Evolutionary conservation across 805 yeast genomes (phyloP).

Genomic region (Saccharomyces jurei): DNA sequence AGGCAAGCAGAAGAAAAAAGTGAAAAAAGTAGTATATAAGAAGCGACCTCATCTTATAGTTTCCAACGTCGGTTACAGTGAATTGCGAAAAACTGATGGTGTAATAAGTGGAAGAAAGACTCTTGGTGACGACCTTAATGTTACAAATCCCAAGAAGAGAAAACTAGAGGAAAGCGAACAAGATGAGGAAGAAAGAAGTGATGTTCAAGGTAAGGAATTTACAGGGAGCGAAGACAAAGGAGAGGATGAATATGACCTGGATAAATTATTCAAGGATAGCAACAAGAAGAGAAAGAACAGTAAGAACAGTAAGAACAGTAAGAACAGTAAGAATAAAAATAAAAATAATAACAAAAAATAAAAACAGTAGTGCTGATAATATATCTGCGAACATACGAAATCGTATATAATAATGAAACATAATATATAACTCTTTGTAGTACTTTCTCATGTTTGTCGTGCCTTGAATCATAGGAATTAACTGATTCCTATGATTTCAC

Average conservation of each 20-base stretch:
- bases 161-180: slow-evolving; percentile 4
- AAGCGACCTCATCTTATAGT: background rate
- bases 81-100: background rate
- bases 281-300: background rate
- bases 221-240: slow-evolving; percentile 33
- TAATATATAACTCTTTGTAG: background rate
- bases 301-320: slow-evolving; percentile 1
- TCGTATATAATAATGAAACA: background rate
- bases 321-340: slow-evolving; percentile 2
- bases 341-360: background rate
- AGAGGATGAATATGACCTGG: slow-evolving; percentile 18
- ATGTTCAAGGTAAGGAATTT: slow-evolving; percentile 28
- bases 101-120: background rate
- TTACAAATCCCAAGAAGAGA: slow-evolving; percentile 18
- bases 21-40: background rate
- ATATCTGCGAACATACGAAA: background rate
- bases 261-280: slow-evolving; percentile 8
- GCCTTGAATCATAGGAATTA: background rate
- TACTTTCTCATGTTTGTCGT: background rate
- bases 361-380: background rate
- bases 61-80: background rate
- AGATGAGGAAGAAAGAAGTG: slow-evolving; percentile 31
- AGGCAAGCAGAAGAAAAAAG: slow-evolving; percentile 1
- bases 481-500: background rate
- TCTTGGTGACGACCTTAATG: background rate